Base-by-base conservation (phyloP, 164 flowering plant species). In the Umbellularia californica region DNA sequence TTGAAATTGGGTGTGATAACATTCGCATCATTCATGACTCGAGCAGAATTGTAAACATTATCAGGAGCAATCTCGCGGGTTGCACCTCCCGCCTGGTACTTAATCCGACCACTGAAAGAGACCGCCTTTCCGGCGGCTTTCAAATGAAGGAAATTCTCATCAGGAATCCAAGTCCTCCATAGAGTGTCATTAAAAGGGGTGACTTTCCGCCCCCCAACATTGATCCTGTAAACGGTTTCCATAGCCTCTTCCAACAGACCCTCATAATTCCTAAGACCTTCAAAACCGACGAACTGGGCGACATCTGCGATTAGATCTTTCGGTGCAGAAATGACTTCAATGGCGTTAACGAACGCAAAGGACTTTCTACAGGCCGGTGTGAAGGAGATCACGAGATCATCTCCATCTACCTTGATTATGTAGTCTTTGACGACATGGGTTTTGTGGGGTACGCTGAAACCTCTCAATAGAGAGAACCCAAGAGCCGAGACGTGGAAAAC, bases 311-410 rank as follows among this genome's bases (percentile, higher is more conserved):
- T 82, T 60, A 94, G 86, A 13, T 55, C 71, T 20, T 85, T 86
- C 0, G 98, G 98, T 22, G 83, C 88, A 2, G 96, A 92, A 72
- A 89, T 86, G 70, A 94, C 88, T 82, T 92, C 98, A 14, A 94
- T 28, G 22, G 91, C 97, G 80, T 87, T 94, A 15, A 94, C 55
- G 75, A 85, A 94, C 0, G 98, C 98, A 50, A 90, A 27, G 6
- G 68, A 80, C 6, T 19, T 7, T 60, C 70, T 70, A 65, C 69
- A 15, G 0, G 86, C 78, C 19, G 97, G 97, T 5, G 82, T 63
- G 76, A 92, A 85, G 5, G 86, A 79, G 72, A 92, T 70, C 5
- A 74, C 81, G 72, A 94, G 88, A 10, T 62, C 77, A 5, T 65
- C 72, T 0, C 14, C 15, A 10, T 64, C 30, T 20, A 76, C 69